Evolutionary conservation across 1,139 yeast species (phyloP).

Genomic region (Blastobotrys serpentis): DNA sequence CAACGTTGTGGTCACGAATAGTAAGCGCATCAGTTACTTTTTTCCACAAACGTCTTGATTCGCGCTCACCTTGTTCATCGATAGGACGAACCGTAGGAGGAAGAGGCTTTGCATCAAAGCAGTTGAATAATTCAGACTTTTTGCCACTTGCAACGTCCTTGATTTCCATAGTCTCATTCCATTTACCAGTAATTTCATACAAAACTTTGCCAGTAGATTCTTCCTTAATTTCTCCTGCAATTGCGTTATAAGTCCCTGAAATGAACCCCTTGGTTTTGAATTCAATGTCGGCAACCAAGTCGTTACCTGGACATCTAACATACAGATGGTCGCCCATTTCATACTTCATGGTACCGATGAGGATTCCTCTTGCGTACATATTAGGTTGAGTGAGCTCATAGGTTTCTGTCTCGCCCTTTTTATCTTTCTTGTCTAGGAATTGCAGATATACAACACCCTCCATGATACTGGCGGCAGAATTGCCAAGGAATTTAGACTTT

Average conservation of each 20-base stretch:
- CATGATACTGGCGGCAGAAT: constrained; percentile 96
- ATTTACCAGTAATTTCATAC: constrained; percentile 78
- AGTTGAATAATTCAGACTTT: constrained; percentile 62
- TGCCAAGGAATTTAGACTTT: constrained; percentile 83
- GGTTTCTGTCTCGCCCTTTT: constrained; percentile 51
- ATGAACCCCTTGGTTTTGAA: constrained; percentile 94
- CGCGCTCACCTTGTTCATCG: constrained; percentile 73
- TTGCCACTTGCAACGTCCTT: constrained; percentile 52
- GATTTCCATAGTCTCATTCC: constrained; percentile 85
- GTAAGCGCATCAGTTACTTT: constrained; percentile 77
- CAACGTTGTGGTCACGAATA: constrained; percentile 68
- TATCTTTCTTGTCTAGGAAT: constrained; percentile 55
- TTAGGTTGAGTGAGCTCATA: constrained; percentile 90
- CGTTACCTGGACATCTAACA: constrained; percentile 60
- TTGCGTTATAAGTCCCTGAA: constrained; percentile 87
- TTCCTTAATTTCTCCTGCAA: constrained; percentile 69
- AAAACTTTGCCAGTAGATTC: constrained; percentile 53
- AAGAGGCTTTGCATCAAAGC: constrained; percentile 49
- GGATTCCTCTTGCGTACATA: constrained; percentile 90
- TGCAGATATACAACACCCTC: constrained; percentile 80
- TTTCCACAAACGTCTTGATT: constrained; percentile 81
- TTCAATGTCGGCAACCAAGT: constrained; percentile 76
- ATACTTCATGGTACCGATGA: constrained; percentile 83
- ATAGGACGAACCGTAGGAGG: constrained; percentile 75
- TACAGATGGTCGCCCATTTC: constrained; percentile 91